Conservation (phyloP, 805 yeast species). For the Suhomyces emberorum region DNA sequence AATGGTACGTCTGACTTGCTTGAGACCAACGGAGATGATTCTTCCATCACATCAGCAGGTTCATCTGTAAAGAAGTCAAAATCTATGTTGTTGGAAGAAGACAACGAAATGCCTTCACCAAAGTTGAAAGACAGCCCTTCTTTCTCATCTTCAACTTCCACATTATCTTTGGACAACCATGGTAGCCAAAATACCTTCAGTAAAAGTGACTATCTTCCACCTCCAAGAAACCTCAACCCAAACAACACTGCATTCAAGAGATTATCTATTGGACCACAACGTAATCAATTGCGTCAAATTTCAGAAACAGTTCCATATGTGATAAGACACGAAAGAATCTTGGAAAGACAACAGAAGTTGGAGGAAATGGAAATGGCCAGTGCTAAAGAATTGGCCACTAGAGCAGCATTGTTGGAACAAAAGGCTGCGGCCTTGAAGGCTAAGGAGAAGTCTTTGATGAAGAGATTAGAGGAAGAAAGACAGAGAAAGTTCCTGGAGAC, state of each 20-base stretch:
- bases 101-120: constrained; percentile 20
- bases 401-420: constrained; percentile 75
- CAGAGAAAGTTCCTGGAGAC: constrained; percentile 11
- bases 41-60: constrained; percentile 20
- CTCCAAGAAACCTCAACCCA: constrained; percentile 17
- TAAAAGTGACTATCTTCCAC: constrained; percentile 12
- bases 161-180: constrained; percentile 22
- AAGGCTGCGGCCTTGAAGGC: constrained; percentile 70
- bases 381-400: constrained; percentile 65
- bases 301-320: constrained; percentile 86
- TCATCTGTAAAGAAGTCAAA: constrained; percentile 20
- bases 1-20: constrained; percentile 11
- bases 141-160: constrained; percentile 29
- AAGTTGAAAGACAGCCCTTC: constrained; percentile 25
- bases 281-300: constrained; percentile 68
- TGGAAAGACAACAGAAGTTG: constrained; percentile 71
- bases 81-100: constrained; percentile 37
- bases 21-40: constrained; percentile 13
- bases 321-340: constrained; percentile 68
- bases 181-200: constrained; percentile 3
- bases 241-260: constrained; percentile 39
- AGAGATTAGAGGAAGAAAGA: constrained; percentile 31
- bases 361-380: constrained; percentile 78
- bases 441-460: constrained; percentile 55
- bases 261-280: constrained; percentile 45